phyloP scores from a whole-genome alignment of 805 yeast genomes.

The Nematodospora valgi region DNA sequence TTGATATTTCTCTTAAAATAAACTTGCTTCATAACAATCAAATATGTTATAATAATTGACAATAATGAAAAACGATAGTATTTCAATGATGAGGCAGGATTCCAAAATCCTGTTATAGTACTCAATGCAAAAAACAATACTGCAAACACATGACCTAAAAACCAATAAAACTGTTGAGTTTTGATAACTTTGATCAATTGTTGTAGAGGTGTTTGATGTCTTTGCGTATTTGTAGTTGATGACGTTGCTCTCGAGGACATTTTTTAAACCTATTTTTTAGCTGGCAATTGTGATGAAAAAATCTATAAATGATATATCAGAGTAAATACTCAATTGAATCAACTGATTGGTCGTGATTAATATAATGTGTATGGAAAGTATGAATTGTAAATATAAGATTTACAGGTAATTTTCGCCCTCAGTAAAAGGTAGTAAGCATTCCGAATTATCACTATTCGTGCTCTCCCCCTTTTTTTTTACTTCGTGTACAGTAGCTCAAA shows the following conservation, averaged over 20 bases:
- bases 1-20: slow-evolving; percentile 28
- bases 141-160: slow-evolving; percentile 55
- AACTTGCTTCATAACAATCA: slow-evolving; percentile 60
- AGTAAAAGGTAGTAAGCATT: no score
- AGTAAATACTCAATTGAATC: not conserved
- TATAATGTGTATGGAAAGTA: slow-evolving; percentile 1
- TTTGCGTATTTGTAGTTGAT: slow-evolving; percentile 1
- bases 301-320: no score
- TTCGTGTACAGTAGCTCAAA: no score
- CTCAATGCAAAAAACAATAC: slow-evolving; percentile 38
- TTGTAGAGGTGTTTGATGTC: slow-evolving; percentile 7
- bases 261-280: no score
- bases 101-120: slow-evolving; percentile 41
- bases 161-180: slow-evolving; percentile 71
- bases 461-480: no score
- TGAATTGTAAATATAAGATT: no score
- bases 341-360: no score
- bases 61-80: slow-evolving; percentile 38
- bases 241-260: not conserved
- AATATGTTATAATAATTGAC: slow-evolving; percentile 56
- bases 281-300: no score
- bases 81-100: slow-evolving; percentile 21
- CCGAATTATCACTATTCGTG: no score
- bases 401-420: no score
- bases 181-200: slow-evolving; percentile 13